Conservation (phyloP, 2,329 filamentous ascomycete genomes). For the Blastomyces parvus region DNA sequence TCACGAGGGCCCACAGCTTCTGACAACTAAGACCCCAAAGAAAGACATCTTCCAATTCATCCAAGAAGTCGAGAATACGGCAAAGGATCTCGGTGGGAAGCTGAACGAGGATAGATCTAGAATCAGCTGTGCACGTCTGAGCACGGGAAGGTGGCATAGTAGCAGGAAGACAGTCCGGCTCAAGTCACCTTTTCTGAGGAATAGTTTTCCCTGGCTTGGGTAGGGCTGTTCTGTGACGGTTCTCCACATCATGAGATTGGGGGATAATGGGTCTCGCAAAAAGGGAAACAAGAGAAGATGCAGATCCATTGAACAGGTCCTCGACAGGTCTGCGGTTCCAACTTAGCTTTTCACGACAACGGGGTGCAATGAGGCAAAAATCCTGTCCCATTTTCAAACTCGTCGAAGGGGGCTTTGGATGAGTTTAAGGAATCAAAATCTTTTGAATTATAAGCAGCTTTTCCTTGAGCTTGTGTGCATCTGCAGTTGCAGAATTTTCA, state of each 20-base stretch:
- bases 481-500: too few relatives aligned
- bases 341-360: background rate
- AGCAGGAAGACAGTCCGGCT: slow-evolving; percentile 13
- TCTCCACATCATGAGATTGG: slow-evolving; percentile 10
- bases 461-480: too few relatives aligned
- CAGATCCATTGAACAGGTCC: slow-evolving; percentile 15
- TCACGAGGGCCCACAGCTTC: slow-evolving; percentile 18
- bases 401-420: too few relatives aligned
- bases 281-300: slow-evolving; percentile 15
- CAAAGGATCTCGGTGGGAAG: slow-evolving; percentile 14
- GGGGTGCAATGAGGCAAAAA: slow-evolving; percentile 5
- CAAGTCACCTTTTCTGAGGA: slow-evolving; percentile 15
- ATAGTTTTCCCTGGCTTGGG: slow-evolving; percentile 11
- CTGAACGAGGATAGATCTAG: slow-evolving; percentile 6
- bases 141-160: background rate
- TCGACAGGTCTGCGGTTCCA: slow-evolving; percentile 12
- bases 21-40: slow-evolving; percentile 16
- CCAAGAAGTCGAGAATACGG: slow-evolving; percentile 14
- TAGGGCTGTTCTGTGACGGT: background rate
- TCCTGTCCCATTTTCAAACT: too few relatives aligned
- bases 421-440: too few relatives aligned
- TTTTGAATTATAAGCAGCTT: too few relatives aligned
- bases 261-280: slow-evolving; percentile 15
- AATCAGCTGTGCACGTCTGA: background rate
- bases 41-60: slow-evolving; percentile 15